Percentiles rank a stretch among this genome's conserved stretches.
Evolutionary conservation across 2,329 filamentous ascomycete genomes (phyloP).

Genomic region (Tolypocladium nubicola): DNA sequence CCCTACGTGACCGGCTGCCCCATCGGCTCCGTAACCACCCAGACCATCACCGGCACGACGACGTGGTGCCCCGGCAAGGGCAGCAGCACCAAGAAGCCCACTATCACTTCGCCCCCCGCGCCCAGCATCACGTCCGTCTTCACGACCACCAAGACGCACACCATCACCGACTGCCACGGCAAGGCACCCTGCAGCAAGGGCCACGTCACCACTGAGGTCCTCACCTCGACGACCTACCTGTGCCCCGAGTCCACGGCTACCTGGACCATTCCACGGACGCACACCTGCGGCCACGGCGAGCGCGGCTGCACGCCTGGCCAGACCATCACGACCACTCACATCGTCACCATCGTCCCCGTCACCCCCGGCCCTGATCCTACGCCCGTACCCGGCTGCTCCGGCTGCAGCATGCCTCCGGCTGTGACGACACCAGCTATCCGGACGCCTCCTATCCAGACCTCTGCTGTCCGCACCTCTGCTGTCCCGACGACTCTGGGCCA

Average conservation of each 20-base stretch:
- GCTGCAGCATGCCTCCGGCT: slow-evolving; percentile 8
- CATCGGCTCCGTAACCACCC: slow-evolving; percentile 17
- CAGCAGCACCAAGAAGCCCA: not conserved
- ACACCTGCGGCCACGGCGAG: slow-evolving; percentile 15
- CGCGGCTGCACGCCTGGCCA: slow-evolving; percentile 15
- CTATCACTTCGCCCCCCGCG: slow-evolving; percentile 5
- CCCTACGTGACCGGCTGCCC: slow-evolving; percentile 15
- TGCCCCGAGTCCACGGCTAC: slow-evolving; percentile 14
- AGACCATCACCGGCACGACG: slow-evolving; percentile 16
- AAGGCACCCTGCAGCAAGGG: slow-evolving; percentile 21
- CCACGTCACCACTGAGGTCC: slow-evolving; percentile 12
- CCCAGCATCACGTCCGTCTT: slow-evolving; percentile 24
- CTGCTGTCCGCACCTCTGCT: not conserved
- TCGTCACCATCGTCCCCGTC: slow-evolving; percentile 15
- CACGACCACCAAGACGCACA: slow-evolving; percentile 43
- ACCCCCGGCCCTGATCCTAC: slow-evolving; percentile 13
- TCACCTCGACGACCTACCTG: slow-evolving; percentile 11
- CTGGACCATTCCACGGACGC: slow-evolving; percentile 17
- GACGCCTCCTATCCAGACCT: not conserved
- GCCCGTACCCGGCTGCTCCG: slow-evolving; percentile 9
- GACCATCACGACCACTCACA: slow-evolving; percentile 9
- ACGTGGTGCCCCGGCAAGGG: slow-evolving; percentile 24
- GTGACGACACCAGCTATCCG: not conserved
- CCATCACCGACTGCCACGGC: slow-evolving; percentile 46
- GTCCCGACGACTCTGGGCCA: not conserved